Base-by-base conservation (phyloP, 139 green algal genomes). In the Edaphochlamys debaryana region DNA sequence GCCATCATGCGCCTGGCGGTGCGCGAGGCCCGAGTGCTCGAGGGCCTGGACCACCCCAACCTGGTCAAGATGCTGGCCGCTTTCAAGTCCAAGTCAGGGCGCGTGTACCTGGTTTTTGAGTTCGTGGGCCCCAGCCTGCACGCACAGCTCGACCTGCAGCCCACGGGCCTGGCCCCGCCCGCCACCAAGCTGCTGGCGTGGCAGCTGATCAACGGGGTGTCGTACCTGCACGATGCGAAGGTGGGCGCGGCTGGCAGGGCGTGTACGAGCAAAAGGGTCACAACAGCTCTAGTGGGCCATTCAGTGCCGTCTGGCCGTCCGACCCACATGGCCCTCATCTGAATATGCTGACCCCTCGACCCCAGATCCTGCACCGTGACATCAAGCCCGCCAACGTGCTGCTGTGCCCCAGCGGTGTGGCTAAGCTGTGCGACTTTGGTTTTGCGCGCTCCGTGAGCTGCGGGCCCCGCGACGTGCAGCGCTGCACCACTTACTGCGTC, bases 371-470 rank as follows among this genome's bases (percentile, higher is more conserved):
- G 27, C 84, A 88, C 48, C 87, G 93, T 5, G 95, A 98, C 87
- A 66, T 98, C 13, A 95, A 95, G 62, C 91, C 92, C 30, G 91
- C 94, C 79, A 98, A 98, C 85, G 82, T 98, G 34, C 90, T 98
- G n/a, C 42, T 96, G 5, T 77, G 77, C 1, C 38, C 19, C 56
- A 63, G 25, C 25, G 56, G 56, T 23, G 56, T 82, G 5, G 36
- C 97, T 6, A 94, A 94, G 87, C 91, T 98, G 42, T 95, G 93
- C 74, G 95, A 98, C 87, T 97, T 98, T 89, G 95, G 95, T 13
- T 96, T 96, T 85, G 93, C 94, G 34, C 86, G 94, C 23, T 6
- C 23, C 52, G 19, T 62, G 15, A 15, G 13, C 17, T 3, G 15
- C 13, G 27, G 20, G 73, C 37, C 22, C 37, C 73, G 3, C 54